A percentile compares a stretch with the other conserved stretches of the same genome.
phyloP scores from a whole-genome alignment of 768 basidiomycete species.

The Nidularia pulvinata region DNA sequence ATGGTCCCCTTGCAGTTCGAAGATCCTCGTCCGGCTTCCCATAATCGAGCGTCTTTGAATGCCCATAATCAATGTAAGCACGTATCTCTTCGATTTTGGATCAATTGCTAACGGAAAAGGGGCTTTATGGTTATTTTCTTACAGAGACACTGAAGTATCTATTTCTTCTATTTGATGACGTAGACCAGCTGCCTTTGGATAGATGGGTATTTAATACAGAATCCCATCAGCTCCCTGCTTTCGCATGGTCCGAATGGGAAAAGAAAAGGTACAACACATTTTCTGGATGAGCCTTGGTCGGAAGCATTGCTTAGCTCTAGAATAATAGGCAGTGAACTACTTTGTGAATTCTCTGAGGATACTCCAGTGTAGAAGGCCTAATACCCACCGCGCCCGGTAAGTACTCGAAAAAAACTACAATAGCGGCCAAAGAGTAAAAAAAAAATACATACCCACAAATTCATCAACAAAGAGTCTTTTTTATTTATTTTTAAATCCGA shows the following conservation, averaged over 20 bases:
- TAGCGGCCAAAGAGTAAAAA: too few relatives aligned
- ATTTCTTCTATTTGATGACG: conserved; percentile 63
- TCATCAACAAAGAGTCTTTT: too few relatives aligned
- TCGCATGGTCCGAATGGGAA: conserved; percentile 58
- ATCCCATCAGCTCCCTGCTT: conserved; percentile 72
- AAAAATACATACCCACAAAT: too few relatives aligned
- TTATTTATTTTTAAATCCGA: too few relatives aligned
- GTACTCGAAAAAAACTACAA: too few relatives aligned
- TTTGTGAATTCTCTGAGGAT: too few relatives aligned
- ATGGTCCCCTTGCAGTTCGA: too few relatives aligned
- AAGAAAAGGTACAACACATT: conserved; percentile 37
- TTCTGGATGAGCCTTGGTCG: neutral
- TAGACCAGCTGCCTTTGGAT: conserved; percentile 46
- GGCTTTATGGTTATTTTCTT: conserved; percentile 17
- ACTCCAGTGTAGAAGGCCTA: too few relatives aligned
- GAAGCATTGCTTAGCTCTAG: too few relatives aligned
- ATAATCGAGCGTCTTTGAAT: neutral
- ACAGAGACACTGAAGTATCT: conserved; percentile 57
- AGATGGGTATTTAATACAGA: conserved; percentile 69
- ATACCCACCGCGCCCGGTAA: too few relatives aligned
- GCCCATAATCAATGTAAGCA: conserved; percentile 36
- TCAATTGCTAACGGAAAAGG: neutral
- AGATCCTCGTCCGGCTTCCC: too few relatives aligned
- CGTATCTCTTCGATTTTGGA: neutral
- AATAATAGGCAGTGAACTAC: too few relatives aligned